Percentiles rank a stretch among this genome's conserved stretches.
phyloP scores from a whole-genome alignment of 805 yeast genomes.

The Lipomyces oligophaga region DNA sequence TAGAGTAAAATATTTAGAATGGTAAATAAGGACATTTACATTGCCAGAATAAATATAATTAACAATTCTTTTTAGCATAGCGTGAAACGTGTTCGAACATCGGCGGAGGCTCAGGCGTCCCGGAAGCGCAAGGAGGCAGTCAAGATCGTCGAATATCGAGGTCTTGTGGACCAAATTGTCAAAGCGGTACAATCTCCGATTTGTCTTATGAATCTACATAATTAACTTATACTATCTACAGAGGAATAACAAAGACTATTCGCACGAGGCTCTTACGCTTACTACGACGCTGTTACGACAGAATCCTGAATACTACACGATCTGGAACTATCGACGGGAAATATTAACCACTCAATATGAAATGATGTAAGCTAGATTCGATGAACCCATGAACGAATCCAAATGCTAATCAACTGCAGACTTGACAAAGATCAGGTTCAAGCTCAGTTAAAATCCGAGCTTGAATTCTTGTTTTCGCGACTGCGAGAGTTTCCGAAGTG shows the following conservation, averaged over 20 bases:
- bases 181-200: conserved; percentile 24
- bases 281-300: conserved; percentile 57
- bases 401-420: not conserved
- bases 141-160: conserved; percentile 55
- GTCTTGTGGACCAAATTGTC: conserved; percentile 47
- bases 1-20: too few relatives aligned
- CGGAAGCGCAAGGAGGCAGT: conserved; percentile 56
- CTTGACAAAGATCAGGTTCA: conserved; percentile 34
- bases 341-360: conserved; percentile 44
- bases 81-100: conserved; percentile 55
- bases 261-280: conserved; percentile 44
- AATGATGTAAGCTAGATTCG: too few relatives aligned
- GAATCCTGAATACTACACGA: conserved; percentile 84
- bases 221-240: conserved; percentile 2
- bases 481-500: conserved; percentile 75
- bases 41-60: too few relatives aligned
- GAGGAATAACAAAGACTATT: conserved; percentile 37
- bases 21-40: too few relatives aligned
- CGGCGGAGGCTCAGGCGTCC: conserved; percentile 50
- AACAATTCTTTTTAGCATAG: conserved; percentile 62
- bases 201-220: not conserved
- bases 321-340: conserved; percentile 87
- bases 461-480: conserved; percentile 55
- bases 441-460: conserved; percentile 50
- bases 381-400: not conserved